Percentiles rank a stretch among this genome's conserved stretches.
Evolutionary conservation across 805 yeast genomes (phyloP).

Genomic region (Wickerhamomyces silvicola): DNA sequence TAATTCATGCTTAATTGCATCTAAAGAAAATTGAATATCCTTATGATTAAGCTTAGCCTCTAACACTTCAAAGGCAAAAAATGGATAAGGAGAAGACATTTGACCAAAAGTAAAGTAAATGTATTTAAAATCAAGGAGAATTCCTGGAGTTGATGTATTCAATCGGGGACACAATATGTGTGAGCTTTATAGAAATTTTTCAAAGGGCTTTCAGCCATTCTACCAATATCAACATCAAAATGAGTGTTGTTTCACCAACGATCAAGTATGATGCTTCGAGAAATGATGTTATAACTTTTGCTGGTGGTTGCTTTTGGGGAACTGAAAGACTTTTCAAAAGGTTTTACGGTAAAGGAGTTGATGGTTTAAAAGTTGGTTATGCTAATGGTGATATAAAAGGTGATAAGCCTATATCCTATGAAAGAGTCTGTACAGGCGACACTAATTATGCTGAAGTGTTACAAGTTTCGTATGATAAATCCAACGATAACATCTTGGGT

Average conservation of each 20-base stretch:
- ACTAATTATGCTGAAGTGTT: constrained; percentile 77
- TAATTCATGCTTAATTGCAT: constrained; percentile 11
- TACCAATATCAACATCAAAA: too few species aligned
- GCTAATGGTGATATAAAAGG: constrained; percentile 61
- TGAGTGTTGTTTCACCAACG: constrained; percentile 30
- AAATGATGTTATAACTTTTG: constrained; percentile 50
- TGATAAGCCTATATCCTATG: constrained; percentile 68
- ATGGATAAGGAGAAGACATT: too few species aligned
- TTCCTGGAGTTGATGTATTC: too few species aligned
- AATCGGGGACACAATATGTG: too few species aligned
- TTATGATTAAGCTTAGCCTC: too few species aligned
- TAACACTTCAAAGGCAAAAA: too few species aligned
- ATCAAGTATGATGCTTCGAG: constrained; percentile 36
- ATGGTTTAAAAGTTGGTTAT: constrained; percentile 83
- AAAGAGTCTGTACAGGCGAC: constrained; percentile 67
- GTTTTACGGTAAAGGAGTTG: constrained; percentile 59
- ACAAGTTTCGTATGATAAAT: constrained; percentile 78
- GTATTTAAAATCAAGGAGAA: too few species aligned
- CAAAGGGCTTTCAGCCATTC: too few species aligned
- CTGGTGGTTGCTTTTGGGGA: constrained; percentile 80
- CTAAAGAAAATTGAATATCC: constrained; percentile 9
- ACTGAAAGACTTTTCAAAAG: constrained; percentile 78
- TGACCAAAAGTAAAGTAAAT: too few species aligned
- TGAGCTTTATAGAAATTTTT: too few species aligned
- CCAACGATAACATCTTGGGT: constrained; percentile 43